These are phyloP conservation scores for Hemileccinum impolitum DNA, from an alignment of 768 basidiomycete species.

Conservation along the genomic window DNA sequence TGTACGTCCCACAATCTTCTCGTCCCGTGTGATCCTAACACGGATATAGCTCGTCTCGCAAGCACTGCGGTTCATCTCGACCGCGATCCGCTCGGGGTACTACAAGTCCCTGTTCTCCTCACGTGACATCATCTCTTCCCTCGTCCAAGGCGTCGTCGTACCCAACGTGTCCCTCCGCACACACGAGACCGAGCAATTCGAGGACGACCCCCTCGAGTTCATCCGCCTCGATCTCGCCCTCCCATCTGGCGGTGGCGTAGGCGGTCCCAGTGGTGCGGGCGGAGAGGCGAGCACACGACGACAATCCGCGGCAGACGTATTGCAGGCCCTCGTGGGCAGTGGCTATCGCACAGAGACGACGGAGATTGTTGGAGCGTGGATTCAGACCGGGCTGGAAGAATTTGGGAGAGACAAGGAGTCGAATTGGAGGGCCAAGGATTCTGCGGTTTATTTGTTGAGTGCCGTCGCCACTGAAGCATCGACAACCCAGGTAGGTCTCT, in stretches of 20 bases:
- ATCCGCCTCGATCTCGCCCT: conserved; percentile 82
- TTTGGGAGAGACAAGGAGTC: conserved; percentile 58
- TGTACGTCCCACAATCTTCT: conserved; percentile 39
- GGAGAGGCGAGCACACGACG: conserved; percentile 81
- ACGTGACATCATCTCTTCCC: conserved; percentile 72
- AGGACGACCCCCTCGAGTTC: conserved; percentile 95
- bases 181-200: conserved; percentile 92
- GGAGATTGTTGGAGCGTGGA: conserved; percentile 82
- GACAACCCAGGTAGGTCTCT: conserved; percentile 66
- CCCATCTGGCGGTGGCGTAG: conserved; percentile 42
- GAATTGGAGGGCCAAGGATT: conserved; percentile 91
- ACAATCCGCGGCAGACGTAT: conserved; percentile 93
- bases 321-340: conserved; percentile 80
- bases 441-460: conserved; percentile 89
- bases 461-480: conserved; percentile 89
- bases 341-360: conserved; percentile 87
- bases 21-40: background rate
- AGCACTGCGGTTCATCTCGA: conserved; percentile 86
- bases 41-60: conserved; percentile 75
- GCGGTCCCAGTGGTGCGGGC: conserved; percentile 37
- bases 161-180: conserved; percentile 89
- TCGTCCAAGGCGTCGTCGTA: conserved; percentile 87
- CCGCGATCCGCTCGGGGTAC: conserved; percentile 84
- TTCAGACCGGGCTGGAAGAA: conserved; percentile 64
- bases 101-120: conserved; percentile 80